These are phyloP conservation scores for Lachnum nothofagi DNA, from an alignment of 2,329 filamentous ascomycete species.

Conservation along the genomic window DNA sequence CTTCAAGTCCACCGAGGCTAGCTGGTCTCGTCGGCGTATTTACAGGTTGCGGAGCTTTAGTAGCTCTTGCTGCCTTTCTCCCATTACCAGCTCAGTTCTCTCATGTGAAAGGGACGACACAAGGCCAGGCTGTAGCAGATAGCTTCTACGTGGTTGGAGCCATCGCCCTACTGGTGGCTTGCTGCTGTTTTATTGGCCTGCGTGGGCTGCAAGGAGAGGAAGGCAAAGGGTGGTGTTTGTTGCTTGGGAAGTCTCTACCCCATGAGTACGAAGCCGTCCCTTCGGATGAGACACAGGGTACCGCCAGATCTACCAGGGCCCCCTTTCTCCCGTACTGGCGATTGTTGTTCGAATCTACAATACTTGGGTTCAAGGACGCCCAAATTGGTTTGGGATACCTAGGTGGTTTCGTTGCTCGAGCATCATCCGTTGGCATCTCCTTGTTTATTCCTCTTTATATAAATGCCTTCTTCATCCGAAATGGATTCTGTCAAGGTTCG, in stretches of 20 bases:
- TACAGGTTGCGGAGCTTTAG: constrained; percentile 83
- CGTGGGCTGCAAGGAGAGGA: constrained; percentile 66
- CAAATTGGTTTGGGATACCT: constrained; percentile 84
- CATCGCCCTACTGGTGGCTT: constrained; percentile 66
- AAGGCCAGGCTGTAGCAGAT: constrained; percentile 68
- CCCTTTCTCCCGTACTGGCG: constrained; percentile 51
- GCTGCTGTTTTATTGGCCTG: constrained; percentile 75
- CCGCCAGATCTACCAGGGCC: constrained; percentile 1
- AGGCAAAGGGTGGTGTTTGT: constrained; percentile 62
- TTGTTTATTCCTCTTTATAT: constrained; percentile 91
- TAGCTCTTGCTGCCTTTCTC: constrained; percentile 77
- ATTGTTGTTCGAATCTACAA: constrained; percentile 57
- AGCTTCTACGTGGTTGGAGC: constrained; percentile 83
- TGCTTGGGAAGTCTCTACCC: constrained; percentile 40
- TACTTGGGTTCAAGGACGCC: constrained; percentile 68
- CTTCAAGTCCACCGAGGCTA: constrained; percentile 54
- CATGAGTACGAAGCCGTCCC: constrained; percentile 17
- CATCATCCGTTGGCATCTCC: constrained; percentile 90
- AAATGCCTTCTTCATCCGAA: constrained; percentile 81
- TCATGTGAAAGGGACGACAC: constrained; percentile 64
- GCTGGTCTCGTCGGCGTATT: constrained; percentile 89
- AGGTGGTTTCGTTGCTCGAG: constrained; percentile 89
- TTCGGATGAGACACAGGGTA: constrained; percentile 1
- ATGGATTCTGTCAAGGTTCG: constrained; percentile 69
- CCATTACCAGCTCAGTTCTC: constrained; percentile 78